phyloP scores from a whole-genome alignment of 306 rosid genomes.

The Dalbergia cochinchinensis region DNA sequence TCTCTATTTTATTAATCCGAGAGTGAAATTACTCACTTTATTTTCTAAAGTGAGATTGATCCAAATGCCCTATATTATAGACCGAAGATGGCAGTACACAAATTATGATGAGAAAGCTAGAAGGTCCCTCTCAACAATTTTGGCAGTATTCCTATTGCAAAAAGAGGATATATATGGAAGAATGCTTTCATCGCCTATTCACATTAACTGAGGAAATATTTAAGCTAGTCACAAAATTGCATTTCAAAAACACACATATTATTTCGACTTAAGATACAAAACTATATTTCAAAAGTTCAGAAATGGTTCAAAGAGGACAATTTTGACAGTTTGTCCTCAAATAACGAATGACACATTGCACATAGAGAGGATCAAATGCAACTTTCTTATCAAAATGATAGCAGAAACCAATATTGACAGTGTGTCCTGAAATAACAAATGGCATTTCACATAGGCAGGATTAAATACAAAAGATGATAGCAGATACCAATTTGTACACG shows the following conservation, averaged over 20 bases:
- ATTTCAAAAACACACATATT: background rate
- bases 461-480: background rate
- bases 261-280: background rate
- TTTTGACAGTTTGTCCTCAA: constrained; percentile 3
- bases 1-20: no score
- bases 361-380: constrained; percentile 4
- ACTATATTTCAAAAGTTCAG: background rate
- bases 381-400: background rate
- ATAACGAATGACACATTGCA: constrained; percentile 2
- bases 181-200: background rate
- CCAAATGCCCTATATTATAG: no score
- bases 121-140: no score
- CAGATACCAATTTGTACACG: constrained; percentile 41
- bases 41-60: no score
- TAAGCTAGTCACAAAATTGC: background rate
- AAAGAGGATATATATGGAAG: background rate
- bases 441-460: background rate
- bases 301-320: background rate
- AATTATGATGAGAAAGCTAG: no score
- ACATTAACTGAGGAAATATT: background rate
- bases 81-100: no score
- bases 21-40: no score
- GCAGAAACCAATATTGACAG: constrained; percentile 25
- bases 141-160: no score
- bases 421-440: constrained; percentile 24